Percentiles rank a stretch among this genome's conserved stretches.
Evolutionary conservation across 2,329 filamentous ascomycete genomes (phyloP).

Genomic region (Ceratocystis colombiana): DNA sequence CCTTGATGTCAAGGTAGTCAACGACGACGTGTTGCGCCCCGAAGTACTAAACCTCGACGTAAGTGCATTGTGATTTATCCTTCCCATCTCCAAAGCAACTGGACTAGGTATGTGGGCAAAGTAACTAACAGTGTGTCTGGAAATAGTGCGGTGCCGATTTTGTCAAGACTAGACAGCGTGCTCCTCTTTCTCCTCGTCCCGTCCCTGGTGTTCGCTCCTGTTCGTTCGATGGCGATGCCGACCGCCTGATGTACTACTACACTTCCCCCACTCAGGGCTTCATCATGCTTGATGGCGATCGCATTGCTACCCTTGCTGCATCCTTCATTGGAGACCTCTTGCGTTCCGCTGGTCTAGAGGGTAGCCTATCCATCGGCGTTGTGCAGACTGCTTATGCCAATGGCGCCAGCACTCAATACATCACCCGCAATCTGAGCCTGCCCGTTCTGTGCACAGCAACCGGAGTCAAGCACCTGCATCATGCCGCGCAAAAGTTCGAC

Average conservation of each 20-base stretch:
- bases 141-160: constrained; percentile 85
- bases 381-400: constrained; percentile 98
- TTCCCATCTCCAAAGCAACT: too few relatives aligned
- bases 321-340: constrained; percentile 88
- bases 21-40: constrained; percentile 84
- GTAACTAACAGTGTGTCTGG: not conserved
- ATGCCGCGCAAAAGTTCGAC: constrained; percentile 89
- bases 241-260: constrained; percentile 94
- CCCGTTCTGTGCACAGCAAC: constrained; percentile 90
- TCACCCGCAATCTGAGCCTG: constrained; percentile 75
- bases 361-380: constrained; percentile 80
- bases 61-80: constrained; percentile 31
- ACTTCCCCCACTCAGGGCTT: constrained; percentile 72
- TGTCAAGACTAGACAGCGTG: constrained; percentile 92
- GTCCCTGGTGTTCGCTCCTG: constrained; percentile 68
- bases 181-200: constrained; percentile 72
- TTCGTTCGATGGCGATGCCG: constrained; percentile 89
- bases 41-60: constrained; percentile 83
- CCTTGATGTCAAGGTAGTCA: constrained; percentile 76
- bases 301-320: constrained; percentile 87
- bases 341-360: constrained; percentile 63
- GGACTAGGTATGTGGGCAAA: not conserved
- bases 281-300: constrained; percentile 88
- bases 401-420: constrained; percentile 84
- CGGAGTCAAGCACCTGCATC: constrained; percentile 94